These are phyloP conservation scores for Eimeria tenella DNA, from an alignment of 169 alveolate species.

Conservation along the genomic window DNA sequence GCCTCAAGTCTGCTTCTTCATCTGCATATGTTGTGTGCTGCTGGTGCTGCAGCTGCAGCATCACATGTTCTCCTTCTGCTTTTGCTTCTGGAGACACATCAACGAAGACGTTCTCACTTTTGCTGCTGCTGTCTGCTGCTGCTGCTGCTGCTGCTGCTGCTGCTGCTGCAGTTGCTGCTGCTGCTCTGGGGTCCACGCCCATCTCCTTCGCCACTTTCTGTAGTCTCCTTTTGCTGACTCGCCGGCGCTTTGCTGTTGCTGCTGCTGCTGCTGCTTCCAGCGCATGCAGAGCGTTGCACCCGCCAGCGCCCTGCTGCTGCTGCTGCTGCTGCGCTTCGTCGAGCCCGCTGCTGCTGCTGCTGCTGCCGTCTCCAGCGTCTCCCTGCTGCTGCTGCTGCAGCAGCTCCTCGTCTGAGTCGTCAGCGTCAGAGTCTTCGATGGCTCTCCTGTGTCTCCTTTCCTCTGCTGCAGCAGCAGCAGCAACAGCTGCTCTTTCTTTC, in stretches of 20 bases:
- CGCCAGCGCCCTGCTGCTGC: neutral
- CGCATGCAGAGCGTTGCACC: neutral
- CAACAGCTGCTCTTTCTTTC: neutral
- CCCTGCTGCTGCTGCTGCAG: conserved; percentile 15
- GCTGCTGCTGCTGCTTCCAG: neutral
- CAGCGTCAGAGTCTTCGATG: neutral
- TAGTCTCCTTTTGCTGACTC: conserved; percentile 50
- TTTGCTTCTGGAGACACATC: conserved; percentile 11
- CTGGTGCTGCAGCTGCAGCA: conserved; percentile 30
- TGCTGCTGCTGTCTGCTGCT: neutral
- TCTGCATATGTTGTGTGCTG: neutral
- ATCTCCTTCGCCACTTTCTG: neutral
- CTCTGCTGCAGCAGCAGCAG: conserved; percentile 40
- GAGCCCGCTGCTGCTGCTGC: neutral
- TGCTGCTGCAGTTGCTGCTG: conserved; percentile 14
- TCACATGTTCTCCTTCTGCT: neutral
- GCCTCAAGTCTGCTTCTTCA: conserved; percentile 36
- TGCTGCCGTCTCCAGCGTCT: neutral
- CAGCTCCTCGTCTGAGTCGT: neutral
- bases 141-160: conserved; percentile 25
- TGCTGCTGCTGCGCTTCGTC: neutral
- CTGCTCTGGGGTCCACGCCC: neutral
- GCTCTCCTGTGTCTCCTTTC: neutral
- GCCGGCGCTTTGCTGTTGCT: neutral
- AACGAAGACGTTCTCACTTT: neutral